Evolutionary conservation across 2,329 filamentous ascomycete species (phyloP), one percentile per base, ranked within the genome.

Genomic region (Ophiostoma pallidulum): DNA sequence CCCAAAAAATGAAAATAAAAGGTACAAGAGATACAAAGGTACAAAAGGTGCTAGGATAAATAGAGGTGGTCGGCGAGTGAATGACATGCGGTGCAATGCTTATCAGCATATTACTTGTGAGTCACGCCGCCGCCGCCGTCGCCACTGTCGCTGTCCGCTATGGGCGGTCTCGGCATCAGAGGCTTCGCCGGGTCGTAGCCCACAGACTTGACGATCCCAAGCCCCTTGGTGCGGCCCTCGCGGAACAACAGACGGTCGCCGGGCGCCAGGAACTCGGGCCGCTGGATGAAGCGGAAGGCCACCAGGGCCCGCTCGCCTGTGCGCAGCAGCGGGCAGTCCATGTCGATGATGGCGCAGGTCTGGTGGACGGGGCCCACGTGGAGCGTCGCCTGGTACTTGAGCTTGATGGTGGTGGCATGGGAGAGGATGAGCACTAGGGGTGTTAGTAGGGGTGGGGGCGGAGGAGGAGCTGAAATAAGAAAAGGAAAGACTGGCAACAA

Each of bases 351-450:
- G 10, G 89, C 82, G 61, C 92, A 98, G 0, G 92, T 98, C 67
- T 98, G 92, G 35, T 85, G 88, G 37, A 98, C 86, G 0, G 92
- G 86, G 0, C 92, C 92, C 4, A 98, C 90, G 58, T 98, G 92
- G 19, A 98, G 75, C 90, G 97, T 98, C 1, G 92, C 92, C 69
- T 98, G 92, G 56, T 98, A 98, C 59, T 89, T 91, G 0, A 82
- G 88, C 65, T 94, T 92, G 65, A 98, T 98, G 37, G 92, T 98
- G 0, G 92, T 98, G 0, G 91, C 89, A 60, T 98, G 92, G 4
- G 86, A 94, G 7, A 98, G 74, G 56, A 98, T 97, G 19, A 98
- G 74, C 1, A 98, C 92, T 81, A 49, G 0, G 1, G 8, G 5
- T 37, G 36, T 45, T 8, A 41, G 41, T 24, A 18, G 10, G n/a